Evolutionary conservation across 345 rosid genomes (phyloP).

Genomic region (Dipteronia dyeriana): DNA sequence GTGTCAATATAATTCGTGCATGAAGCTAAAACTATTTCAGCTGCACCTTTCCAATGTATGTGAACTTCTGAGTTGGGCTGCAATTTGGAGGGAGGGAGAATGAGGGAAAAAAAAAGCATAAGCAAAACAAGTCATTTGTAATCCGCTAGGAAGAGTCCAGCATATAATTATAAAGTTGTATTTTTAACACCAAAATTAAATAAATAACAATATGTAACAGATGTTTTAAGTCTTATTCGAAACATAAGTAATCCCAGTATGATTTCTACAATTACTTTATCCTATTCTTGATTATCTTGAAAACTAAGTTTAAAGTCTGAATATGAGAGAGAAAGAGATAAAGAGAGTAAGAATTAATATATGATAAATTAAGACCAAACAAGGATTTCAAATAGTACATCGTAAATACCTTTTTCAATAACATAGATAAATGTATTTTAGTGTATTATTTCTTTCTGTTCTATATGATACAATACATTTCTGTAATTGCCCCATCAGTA

Average conservation of each 20-base stretch:
- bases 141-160: not conserved
- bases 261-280: too few species aligned
- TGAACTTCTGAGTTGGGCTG: constrained; percentile 70
- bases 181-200: not conserved
- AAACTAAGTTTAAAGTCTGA: not conserved
- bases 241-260: not conserved
- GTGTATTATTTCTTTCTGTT: not conserved
- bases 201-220: not conserved
- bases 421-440: not conserved
- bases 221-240: not conserved
- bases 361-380: not conserved
- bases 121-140: not conserved
- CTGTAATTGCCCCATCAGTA: not conserved
- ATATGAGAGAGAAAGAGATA: not conserved
- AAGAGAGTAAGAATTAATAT: not conserved
- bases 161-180: not conserved
- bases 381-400: not conserved
- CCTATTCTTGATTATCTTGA: not conserved
- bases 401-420: not conserved
- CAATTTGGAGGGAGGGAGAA: constrained; percentile 3
- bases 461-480: not conserved
- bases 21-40: constrained; percentile 85
- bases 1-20: constrained; percentile 68
- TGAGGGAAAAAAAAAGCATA: not conserved
- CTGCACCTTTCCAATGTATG: constrained; percentile 99